Base-by-base conservation (phyloP, 345 rosid genomes). In the Boechera stricta region DNA sequence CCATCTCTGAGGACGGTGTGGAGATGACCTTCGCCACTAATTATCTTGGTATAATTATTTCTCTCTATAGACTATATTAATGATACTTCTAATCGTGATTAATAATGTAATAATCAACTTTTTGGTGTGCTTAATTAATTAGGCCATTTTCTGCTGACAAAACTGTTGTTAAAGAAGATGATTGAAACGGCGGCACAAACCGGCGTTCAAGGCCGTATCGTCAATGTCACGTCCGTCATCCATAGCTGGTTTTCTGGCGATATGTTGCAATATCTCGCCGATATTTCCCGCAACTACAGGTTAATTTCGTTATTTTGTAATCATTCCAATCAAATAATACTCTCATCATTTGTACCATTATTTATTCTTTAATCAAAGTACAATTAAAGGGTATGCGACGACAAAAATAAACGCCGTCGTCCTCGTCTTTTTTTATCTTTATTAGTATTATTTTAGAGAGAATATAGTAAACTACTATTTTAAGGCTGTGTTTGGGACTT, bases 11-110 rank as follows among this genome's bases (percentile, higher is more conserved):
- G 69, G 97, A 94, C 79, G 97, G 98, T 29, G 85, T 94, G 67
- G 98, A 94, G 89, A 94, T 94, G 98, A 92, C 97, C 15, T 90
- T 94, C 52, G 98, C 93, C 7, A 94, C 98, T 52, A 94, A 94
- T 74, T 92, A 92, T 73, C 86, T 92, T 13, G 97, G 97, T 91
- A 36, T 33, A 36, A 9, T 36, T 8, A 36, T 36, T 36, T 36
- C 41, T 36, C 41, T 36, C 41, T 21, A 21, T 21, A 21, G 24
- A 21, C 24, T 21, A 21, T 21, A 21, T 1, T 21, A 21, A 21
- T 21, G 24, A 1, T 21, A 21, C 24, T 21, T 21, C 24, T 21
- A 21, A 21, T 21, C 24, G 24, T 21, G 24, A 21, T 21, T 21
- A 21, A 21, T 21, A 21, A 21, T 21, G 24, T 21, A 21, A 1